A percentile compares a stretch with the other conserved stretches of the same genome.
Conservation (phyloP, 768 basidiomycete species). For the Lentinula edodes region DNA sequence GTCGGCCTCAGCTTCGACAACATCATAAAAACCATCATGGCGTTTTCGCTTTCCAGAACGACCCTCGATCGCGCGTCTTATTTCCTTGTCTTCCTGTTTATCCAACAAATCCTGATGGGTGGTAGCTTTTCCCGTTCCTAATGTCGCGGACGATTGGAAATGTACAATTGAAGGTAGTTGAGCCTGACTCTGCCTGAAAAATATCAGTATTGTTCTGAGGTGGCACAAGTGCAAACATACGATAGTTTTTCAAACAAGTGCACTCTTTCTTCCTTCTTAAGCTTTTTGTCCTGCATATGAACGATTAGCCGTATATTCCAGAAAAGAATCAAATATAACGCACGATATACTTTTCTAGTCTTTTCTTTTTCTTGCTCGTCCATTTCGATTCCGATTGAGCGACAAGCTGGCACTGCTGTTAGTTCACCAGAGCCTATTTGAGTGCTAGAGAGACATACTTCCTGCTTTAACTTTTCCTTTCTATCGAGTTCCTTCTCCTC, state of each 20-base stretch:
- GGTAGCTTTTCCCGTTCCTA: constrained; percentile 66
- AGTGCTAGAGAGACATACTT: constrained; percentile 25
- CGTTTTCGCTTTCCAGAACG: constrained; percentile 45
- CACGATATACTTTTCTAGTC: constrained; percentile 91
- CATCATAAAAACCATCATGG: constrained; percentile 29
- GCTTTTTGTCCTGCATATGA: constrained; percentile 70
- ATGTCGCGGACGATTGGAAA: constrained; percentile 75
- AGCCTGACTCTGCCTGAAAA: constrained; percentile 69
- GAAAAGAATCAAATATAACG: constrained; percentile 18
- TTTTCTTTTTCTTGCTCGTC: constrained; percentile 80
- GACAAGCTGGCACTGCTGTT: constrained; percentile 26
- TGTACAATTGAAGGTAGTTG: constrained; percentile 49
- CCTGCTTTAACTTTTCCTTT: constrained; percentile 52
- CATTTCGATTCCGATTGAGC: constrained; percentile 64
- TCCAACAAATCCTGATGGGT: constrained; percentile 60
- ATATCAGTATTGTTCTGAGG: constrained; percentile 16
- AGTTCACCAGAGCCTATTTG: not conserved
- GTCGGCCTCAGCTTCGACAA: constrained; percentile 28
- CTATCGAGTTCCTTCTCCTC: constrained; percentile 57
- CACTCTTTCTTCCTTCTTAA: constrained; percentile 83
- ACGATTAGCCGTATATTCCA: constrained; percentile 1
- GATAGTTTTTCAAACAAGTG: constrained; percentile 75
- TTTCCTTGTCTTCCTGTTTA: constrained; percentile 52
- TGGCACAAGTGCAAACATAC: constrained; percentile 38
- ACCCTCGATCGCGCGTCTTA: constrained; percentile 48